phyloP scores from a whole-genome alignment of 1,284 basidiomycete genomes.

The Trametes versicolor region DNA sequence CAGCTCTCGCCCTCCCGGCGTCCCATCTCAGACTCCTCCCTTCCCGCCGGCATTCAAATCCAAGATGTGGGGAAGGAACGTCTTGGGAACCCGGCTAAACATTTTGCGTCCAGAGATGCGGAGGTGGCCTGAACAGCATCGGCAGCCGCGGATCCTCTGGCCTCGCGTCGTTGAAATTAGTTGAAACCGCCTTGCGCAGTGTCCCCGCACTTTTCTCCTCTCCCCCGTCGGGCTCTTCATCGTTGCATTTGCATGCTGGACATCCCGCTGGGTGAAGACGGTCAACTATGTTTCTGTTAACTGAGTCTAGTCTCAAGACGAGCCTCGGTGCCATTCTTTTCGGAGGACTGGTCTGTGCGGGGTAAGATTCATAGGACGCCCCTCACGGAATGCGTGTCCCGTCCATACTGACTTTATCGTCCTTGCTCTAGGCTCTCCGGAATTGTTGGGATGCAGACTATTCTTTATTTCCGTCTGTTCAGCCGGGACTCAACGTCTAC shows the following conservation, averaged over 20 bases:
- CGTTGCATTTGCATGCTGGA: constrained; percentile 16
- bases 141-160: constrained; percentile 1
- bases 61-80: constrained; percentile 12
- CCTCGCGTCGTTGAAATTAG: constrained; percentile 1
- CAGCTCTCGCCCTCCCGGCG: constrained; percentile 5
- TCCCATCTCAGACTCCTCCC: background rate
- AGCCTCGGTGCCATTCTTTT: constrained; percentile 37
- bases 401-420: background rate
- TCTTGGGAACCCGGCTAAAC: constrained; percentile 8
- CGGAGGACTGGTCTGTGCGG: constrained; percentile 36
- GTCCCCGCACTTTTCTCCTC: background rate
- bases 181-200: background rate
- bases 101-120: constrained; percentile 1
- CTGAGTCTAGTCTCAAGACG: constrained; percentile 25
- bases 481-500: constrained; percentile 27
- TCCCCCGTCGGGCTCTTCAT: background rate
- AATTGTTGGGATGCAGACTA: constrained; percentile 26
- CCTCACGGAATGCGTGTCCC: background rate
- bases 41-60: constrained; percentile 9
- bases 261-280: constrained; percentile 2
- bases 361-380: constrained; percentile 19
- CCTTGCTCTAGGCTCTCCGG: constrained; percentile 38
- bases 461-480: constrained; percentile 25
- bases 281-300: constrained; percentile 13
- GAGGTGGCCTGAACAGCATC: constrained; percentile 9